Conservation (phyloP, 108 stramenopile genomes). For the Cyclotella atomus region DNA sequence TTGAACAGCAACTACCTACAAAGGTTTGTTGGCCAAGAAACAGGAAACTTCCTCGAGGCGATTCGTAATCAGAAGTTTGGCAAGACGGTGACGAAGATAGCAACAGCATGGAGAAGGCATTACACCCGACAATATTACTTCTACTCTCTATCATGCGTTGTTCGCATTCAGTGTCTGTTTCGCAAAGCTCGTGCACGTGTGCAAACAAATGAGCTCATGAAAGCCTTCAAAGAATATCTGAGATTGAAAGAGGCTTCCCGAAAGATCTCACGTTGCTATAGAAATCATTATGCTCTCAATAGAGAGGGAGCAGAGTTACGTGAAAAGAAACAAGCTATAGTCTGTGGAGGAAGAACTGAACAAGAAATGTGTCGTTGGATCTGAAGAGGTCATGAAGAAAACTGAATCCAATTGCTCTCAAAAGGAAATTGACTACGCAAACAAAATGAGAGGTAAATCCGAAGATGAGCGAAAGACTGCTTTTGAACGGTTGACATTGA, state of each 20-base stretch:
- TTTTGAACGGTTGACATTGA: constrained; percentile 48
- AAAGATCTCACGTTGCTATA: constrained; percentile 41
- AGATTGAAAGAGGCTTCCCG: constrained; percentile 38
- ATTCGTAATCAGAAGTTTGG: constrained; percentile 54
- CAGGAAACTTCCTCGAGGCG: constrained; percentile 65
- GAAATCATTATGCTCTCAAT: constrained; percentile 29
- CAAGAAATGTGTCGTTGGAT: constrained; percentile 63
- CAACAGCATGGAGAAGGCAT: constrained; percentile 46
- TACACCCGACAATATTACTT: constrained; percentile 12
- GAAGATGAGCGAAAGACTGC: constrained; percentile 40
- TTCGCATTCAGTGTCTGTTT: constrained; percentile 40
- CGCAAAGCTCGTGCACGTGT: constrained; percentile 31
- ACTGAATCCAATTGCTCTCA: constrained; percentile 49
- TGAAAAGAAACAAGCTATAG: constrained; percentile 30
- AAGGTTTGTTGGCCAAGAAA: constrained; percentile 75
- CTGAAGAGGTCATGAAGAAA: constrained; percentile 42
- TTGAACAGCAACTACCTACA: too few relatives aligned
- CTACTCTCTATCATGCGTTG: constrained; percentile 11
- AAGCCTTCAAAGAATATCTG: constrained; percentile 27
- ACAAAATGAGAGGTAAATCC: constrained; percentile 45
- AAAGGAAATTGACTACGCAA: constrained; percentile 47
- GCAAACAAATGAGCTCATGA: constrained; percentile 36
- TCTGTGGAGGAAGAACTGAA: constrained; percentile 59
- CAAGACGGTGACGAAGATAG: constrained; percentile 39
- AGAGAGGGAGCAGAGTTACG: constrained; percentile 43